Percentiles rank a stretch among this genome's conserved stretches.
Evolutionary conservation across 495 filamentous ascomycete genomes (phyloP).

Genomic region (Hypoxylon intermedium): DNA sequence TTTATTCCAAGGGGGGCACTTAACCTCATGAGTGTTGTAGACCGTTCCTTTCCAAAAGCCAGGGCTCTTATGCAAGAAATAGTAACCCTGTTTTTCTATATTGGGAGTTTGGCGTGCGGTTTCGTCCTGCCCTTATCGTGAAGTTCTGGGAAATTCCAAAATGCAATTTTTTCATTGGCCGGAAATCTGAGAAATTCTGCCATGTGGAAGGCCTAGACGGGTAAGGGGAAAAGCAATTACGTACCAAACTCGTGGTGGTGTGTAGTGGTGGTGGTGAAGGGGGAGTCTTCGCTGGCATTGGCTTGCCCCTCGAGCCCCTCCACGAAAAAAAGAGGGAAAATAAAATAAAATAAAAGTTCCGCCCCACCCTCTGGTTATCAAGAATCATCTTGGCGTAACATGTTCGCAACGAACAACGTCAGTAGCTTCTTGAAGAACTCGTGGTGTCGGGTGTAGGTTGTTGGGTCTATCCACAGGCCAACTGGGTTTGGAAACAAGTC

Average conservation of each 20-base stretch:
- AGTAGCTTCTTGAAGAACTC: constrained; percentile 11
- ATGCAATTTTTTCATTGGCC: constrained; percentile 42
- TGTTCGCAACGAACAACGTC: constrained; percentile 10
- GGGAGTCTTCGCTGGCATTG: constrained; percentile 22
- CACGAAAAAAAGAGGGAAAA: constrained; percentile 2
- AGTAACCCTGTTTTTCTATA: constrained; percentile 28
- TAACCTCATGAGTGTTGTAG: constrained; percentile 24
- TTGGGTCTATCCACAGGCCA: constrained; percentile 2
- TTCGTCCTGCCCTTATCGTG: constrained; percentile 15
- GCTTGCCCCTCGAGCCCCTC: constrained; percentile 32
- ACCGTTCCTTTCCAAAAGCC: constrained; percentile 3
- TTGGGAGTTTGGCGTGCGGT: constrained; percentile 21
- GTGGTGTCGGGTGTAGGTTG: constrained; percentile 19
- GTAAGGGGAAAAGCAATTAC: constrained; percentile 30
- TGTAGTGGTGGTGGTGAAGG: constrained; percentile 22
- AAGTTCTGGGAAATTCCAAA: constrained; percentile 22
- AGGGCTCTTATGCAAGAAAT: constrained; percentile 35
- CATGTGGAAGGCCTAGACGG: constrained; percentile 21
- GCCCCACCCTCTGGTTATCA: constrained; percentile 33
- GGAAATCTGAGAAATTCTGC: constrained; percentile 29
- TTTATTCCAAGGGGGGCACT: constrained; percentile 8
- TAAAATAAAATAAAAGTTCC: neutral
- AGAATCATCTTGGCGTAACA: constrained; percentile 28
- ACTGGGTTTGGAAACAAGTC: neutral
- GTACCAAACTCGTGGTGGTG: constrained; percentile 5